Conservation (phyloP, 108 stramenopile species). For the Cyclostephanos tholiformis region DNA sequence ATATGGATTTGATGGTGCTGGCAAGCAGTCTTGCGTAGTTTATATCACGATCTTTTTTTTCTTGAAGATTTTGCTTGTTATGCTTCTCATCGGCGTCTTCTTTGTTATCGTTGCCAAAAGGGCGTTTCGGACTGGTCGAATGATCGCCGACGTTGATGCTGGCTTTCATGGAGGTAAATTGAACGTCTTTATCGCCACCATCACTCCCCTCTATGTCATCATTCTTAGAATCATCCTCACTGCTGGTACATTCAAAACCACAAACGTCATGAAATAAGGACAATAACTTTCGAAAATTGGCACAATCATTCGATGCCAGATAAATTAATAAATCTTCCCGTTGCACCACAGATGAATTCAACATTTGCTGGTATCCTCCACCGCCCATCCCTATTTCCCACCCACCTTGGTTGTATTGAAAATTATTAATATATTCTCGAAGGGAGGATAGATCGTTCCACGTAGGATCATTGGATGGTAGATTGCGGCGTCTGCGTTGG, state of each 20-base stretch:
- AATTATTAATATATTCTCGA: constrained; percentile 63
- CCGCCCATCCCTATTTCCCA: constrained; percentile 43
- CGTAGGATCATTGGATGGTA: constrained; percentile 56
- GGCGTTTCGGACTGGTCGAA: not conserved
- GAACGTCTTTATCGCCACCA: constrained; percentile 6
- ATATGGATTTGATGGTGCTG: constrained; percentile 74
- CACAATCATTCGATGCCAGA: constrained; percentile 75
- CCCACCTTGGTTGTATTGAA: constrained; percentile 55
- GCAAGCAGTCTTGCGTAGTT: constrained; percentile 63
- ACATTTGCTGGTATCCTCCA: constrained; percentile 19
- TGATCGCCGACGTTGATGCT: constrained; percentile 7
- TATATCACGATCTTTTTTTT: constrained; percentile 30
- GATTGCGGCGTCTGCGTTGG: constrained; percentile 38
- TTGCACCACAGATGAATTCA: constrained; percentile 56
- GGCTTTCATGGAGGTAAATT: constrained; percentile 2
- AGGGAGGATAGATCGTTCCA: constrained; percentile 70
- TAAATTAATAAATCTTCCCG: constrained; percentile 72
- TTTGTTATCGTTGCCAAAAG: not conserved
- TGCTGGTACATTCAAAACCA: not conserved
- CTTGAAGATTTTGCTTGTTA: not conserved
- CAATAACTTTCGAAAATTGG: constrained; percentile 70
- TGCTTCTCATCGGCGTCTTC: not conserved
- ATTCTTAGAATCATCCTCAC: constrained; percentile 25
- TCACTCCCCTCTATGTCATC: not conserved
- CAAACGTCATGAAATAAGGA: constrained; percentile 48